Evolutionary conservation across 2,329 filamentous ascomycete genomes (phyloP).

Genomic region (Verticillium zaregamsianum): DNA sequence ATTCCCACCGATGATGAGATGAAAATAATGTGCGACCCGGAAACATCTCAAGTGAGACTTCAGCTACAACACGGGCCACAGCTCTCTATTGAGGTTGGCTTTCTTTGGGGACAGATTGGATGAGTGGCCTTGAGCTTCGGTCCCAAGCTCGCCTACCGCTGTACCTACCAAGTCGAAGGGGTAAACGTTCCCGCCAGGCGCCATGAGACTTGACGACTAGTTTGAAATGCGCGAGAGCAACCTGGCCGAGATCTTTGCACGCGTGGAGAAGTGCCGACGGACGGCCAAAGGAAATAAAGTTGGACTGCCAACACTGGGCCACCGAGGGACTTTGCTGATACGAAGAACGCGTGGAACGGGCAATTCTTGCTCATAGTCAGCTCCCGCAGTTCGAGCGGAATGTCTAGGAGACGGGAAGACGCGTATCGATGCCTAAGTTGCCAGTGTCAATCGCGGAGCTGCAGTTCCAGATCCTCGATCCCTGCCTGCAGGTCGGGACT

Average conservation of each 20-base stretch:
- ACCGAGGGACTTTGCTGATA: too few relatives aligned
- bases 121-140: neutral
- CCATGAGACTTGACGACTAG: neutral
- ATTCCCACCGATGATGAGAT: neutral
- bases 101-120: neutral
- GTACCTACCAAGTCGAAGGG: neutral
- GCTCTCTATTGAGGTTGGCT: neutral
- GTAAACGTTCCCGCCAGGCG: neutral
- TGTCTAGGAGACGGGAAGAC: too few relatives aligned
- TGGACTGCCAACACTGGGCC: neutral
- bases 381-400: too few relatives aligned
- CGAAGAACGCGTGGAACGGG: too few relatives aligned
- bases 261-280: neutral
- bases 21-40: neutral
- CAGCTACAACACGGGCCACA: neutral
- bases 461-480: too few relatives aligned
- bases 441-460: too few relatives aligned
- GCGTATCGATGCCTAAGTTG: too few relatives aligned
- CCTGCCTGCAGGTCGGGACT: too few relatives aligned
- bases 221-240: neutral
- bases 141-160: neutral
- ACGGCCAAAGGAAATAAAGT: neutral
- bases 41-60: neutral
- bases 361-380: too few relatives aligned
- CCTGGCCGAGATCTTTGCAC: neutral